Percentiles rank a stretch among this genome's conserved stretches.
Evolutionary conservation across 2,329 filamentous ascomycete genomes (phyloP).

Genomic region (Stachybotrys chartarum): DNA sequence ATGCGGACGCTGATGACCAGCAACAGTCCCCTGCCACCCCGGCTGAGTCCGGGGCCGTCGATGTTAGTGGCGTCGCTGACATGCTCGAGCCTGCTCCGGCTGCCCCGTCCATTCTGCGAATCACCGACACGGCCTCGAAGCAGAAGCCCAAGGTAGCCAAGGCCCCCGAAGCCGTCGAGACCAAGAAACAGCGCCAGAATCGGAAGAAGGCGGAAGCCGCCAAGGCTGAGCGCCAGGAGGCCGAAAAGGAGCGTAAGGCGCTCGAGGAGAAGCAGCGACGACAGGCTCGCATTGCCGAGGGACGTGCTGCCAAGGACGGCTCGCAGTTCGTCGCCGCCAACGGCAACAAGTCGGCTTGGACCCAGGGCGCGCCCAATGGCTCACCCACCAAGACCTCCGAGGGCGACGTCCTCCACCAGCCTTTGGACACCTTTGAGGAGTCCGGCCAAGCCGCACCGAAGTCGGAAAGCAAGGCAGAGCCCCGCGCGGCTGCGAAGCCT

Average conservation of each 20-base stretch:
- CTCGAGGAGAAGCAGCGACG: slow-evolving; percentile 79
- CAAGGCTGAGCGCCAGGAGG: slow-evolving; percentile 66
- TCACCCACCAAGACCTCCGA: slow-evolving; percentile 21
- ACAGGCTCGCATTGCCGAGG: slow-evolving; percentile 72
- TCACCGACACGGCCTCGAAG: slow-evolving; percentile 60
- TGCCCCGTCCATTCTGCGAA: slow-evolving; percentile 68
- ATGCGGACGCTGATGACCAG: slow-evolving; percentile 62
- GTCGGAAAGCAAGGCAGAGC: slow-evolving; percentile 23
- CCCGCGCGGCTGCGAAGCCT: slow-evolving; percentile 20
- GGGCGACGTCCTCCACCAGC: slow-evolving; percentile 33
- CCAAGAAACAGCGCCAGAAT: slow-evolving; percentile 95
- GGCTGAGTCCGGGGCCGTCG: slow-evolving; percentile 49
- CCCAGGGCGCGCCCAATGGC: slow-evolving; percentile 25
- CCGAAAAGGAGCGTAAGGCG: slow-evolving; percentile 69
- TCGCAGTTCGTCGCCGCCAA: slow-evolving; percentile 47
- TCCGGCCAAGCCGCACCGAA: slow-evolving; percentile 9
- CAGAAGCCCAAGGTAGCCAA: slow-evolving; percentile 56
- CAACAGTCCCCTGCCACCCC: slow-evolving; percentile 67
- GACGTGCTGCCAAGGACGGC: slow-evolving; percentile 76
- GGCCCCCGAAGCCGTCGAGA: slow-evolving; percentile 62
- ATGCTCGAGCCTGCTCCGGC: slow-evolving; percentile 74
- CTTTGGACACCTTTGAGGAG: slow-evolving; percentile 52
- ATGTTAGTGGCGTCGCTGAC: slow-evolving; percentile 69
- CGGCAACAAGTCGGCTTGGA: slow-evolving; percentile 35
- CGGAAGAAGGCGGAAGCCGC: slow-evolving; percentile 78